Base-by-base conservation (phyloP, 2,329 filamentous ascomycete species). In the Phaeosphaeria sp. region DNA sequence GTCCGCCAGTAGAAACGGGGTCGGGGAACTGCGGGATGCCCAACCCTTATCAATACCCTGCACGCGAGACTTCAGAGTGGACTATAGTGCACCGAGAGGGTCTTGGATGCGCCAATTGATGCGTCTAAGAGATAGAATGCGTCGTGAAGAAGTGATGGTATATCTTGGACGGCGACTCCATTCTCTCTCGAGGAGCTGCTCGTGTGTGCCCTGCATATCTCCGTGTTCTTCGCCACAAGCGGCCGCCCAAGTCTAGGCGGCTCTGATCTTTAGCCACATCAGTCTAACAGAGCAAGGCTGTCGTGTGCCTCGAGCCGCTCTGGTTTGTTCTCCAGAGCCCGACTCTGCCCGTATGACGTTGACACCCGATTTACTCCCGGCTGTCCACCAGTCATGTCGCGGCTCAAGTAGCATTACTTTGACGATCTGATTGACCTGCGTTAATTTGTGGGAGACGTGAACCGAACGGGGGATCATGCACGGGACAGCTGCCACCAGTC, bases 341-440 rank as follows among this genome's bases (percentile, higher is more conserved):
- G 66, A 62, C 13, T 65, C 56, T 55, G 42, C 48, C 65, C 65
- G 66, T 53, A 66, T 69, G 66, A 69, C 65, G 65, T 65, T 33
- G 23, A 18, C 20, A 30, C 21, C 56, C 43, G 42, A n/a, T 17
- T 15, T 30, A 10, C 20, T 17, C 42, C 51, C 43, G 43, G 9
- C 51, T 41, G 41, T 53, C 51, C 51, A 46, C 51, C 43, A 53
- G 47, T 25, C 10, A 27, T 7, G 43, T 30, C 47, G 13, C 18
- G n/a, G 18, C 47, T 39, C 9, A 41, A 21, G 11, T 9, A 27
- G 25, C 25, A 27, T 27, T 27, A 27, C 25, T 36, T 36, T 13
- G 11, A 15, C 30, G 6, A 36, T 36, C 30, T 11, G 30, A 36
- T 36, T 36, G 30, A 36, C 30, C 6, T 36, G 30, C 30, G 30